phyloP scores from a whole-genome alignment of 106 monocot genomes.

The Ottelia alismoides region DNA sequence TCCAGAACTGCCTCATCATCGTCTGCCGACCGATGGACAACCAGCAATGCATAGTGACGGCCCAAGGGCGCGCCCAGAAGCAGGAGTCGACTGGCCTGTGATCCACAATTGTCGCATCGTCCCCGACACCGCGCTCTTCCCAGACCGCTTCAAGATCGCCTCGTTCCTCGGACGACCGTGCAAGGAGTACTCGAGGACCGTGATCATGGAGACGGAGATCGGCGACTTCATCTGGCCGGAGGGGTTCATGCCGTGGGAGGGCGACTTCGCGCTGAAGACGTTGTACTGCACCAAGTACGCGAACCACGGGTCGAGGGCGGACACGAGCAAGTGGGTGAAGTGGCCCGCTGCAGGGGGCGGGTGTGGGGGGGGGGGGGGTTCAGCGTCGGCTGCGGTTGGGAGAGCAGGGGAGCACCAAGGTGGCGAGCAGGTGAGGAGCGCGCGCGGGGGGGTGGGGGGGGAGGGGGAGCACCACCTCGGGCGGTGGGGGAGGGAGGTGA shows the following conservation, averaged over 20 bases:
- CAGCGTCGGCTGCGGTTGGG: no score
- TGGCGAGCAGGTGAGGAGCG: no score
- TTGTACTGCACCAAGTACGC: slow-evolving; percentile 37
- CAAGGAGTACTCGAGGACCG: slow-evolving; percentile 46
- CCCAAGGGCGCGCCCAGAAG: slow-evolving; percentile 53
- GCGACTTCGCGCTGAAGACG: slow-evolving; percentile 37
- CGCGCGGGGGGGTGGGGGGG: no score
- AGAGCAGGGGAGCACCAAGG: no score
- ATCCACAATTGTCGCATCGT: slow-evolving; percentile 56
- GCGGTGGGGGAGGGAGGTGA: no score
- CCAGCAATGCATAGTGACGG: slow-evolving; percentile 68
- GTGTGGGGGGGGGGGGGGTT: slow-evolving; percentile 5
- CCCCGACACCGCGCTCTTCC: slow-evolving; percentile 18
- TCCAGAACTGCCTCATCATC: slow-evolving; percentile 57
- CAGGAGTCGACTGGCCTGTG: slow-evolving; percentile 60
- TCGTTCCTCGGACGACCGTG: slow-evolving; percentile 79
- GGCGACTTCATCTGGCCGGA: slow-evolving; percentile 36
- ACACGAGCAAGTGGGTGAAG: slow-evolving; percentile 20
- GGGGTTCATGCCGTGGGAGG: slow-evolving; percentile 66
- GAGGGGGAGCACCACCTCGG: no score
- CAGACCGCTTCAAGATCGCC: slow-evolving; percentile 6
- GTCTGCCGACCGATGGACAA: slow-evolving; percentile 37
- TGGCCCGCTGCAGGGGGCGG: slow-evolving; percentile 47
- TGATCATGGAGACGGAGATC: slow-evolving; percentile 69
- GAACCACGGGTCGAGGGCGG: slow-evolving; percentile 35